These are phyloP conservation scores for Diutina mesorugosa DNA, from an alignment of 1,139 yeast species.

Conservation along the genomic window DNA sequence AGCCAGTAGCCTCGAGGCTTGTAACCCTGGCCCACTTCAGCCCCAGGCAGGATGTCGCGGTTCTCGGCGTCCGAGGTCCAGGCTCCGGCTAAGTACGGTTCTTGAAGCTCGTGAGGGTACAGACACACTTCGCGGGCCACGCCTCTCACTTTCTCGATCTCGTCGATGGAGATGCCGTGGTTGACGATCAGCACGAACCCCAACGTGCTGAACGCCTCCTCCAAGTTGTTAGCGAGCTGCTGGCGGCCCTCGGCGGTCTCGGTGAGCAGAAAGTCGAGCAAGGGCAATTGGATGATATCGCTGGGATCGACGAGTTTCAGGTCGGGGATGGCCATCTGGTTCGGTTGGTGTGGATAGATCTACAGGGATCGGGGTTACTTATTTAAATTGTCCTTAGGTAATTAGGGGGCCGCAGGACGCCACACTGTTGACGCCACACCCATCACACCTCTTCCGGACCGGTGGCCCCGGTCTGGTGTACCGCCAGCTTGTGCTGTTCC, in stretches of 20 bases:
- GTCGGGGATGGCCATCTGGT: neutral
- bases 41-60: slow-evolving; percentile 21
- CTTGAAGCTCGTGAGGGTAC: slow-evolving; percentile 27
- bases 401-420: neutral
- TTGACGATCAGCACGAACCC: slow-evolving; percentile 33
- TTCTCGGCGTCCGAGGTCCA: slow-evolving; percentile 19
- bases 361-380: neutral
- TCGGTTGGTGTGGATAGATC: neutral
- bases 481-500: neutral
- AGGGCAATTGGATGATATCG: neutral
- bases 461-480: neutral
- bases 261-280: slow-evolving; percentile 5
- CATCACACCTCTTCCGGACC: neutral
- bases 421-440: neutral
- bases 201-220: slow-evolving; percentile 24
- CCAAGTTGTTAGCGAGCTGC: slow-evolving; percentile 18
- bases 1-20: slow-evolving; percentile 35
- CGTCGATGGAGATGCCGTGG: slow-evolving; percentile 19
- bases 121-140: slow-evolving; percentile 25
- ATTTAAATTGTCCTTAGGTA: neutral
- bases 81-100: slow-evolving; percentile 16
- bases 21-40: slow-evolving; percentile 33
- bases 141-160: slow-evolving; percentile 19
- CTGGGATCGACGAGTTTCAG: neutral
- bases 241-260: slow-evolving; percentile 14